Evolutionary conservation across 169 alveolate genomes (phyloP), one percentile per base, ranked within the genome.

Genomic region (Cryptosporidium baileyi): DNA sequence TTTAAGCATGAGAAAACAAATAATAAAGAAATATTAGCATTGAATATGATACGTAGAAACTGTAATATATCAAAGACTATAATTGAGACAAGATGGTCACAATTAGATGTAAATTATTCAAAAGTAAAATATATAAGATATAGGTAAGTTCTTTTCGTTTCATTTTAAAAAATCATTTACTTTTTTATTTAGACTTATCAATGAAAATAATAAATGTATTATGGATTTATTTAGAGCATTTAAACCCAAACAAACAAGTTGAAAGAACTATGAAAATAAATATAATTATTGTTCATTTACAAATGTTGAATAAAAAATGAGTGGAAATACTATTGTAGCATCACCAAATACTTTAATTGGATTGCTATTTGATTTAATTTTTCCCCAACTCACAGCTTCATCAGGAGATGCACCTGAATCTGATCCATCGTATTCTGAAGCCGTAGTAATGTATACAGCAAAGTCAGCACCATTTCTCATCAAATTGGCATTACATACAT

Each of bases 361-460:
- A 67, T 91, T 82, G 19, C 98, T 94, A 44, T 94, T 95, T 11
- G 95, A 89, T 88, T 95, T 96, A 61, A 98, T 96, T 93, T 98
- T 98, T 8, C 99, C 99, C 99, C 99, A 97, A 82, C 98, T 93
- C 43, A 97, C 96, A 30, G 99, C 99, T 90, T 98, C 99, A 88
- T 98, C 99, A 6, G 99, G 99, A 61, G 96, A 93, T 17, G 99
- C 99, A 11, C 99, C 99, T 40, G 99, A 94, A 92, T 98, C 99
- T 47, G 98, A 93, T 32, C 99, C 99, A 90, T 98, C 99, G 89
- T 91, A 96, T 81, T 97, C 99, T 52, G 95, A 91, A 15, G 99
- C 99, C 1, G 99, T 96, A 67, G 97, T 96, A 57, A 97, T 94
- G 89, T 96, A 98, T 36, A 98, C 99, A 2, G 99, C 98, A 91